Evolutionary conservation across 192 early-diverging fungal genomes (phyloP).

Genomic region (Martensiomyces pterosporus): DNA sequence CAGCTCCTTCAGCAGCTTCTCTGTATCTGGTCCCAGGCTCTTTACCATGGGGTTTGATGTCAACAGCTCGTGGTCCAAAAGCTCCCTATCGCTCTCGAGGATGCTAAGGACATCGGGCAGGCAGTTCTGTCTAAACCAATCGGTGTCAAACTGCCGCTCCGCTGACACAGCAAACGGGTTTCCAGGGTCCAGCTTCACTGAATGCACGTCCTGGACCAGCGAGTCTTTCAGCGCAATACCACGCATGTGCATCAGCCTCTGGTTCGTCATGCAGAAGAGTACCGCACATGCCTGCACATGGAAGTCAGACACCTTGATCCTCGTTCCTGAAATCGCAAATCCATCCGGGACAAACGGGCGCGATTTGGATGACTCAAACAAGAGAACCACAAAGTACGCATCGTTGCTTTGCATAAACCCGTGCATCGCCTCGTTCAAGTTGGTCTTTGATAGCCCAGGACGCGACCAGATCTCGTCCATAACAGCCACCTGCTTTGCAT

Average conservation of each 20-base stretch:
- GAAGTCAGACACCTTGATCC: conserved; percentile 30
- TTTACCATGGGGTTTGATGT: conserved; percentile 38
- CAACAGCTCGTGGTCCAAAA: conserved; percentile 38
- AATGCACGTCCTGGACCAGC: conserved; percentile 28
- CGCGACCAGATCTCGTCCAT: conserved; percentile 40
- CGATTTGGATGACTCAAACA: conserved; percentile 45
- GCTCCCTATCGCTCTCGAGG: conserved; percentile 19
- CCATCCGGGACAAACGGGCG: conserved; percentile 34
- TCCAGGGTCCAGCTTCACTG: not conserved
- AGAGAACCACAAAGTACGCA: conserved; percentile 40
- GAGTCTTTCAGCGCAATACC: conserved; percentile 21
- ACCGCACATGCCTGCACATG: conserved; percentile 44
- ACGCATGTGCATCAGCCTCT: conserved; percentile 21
- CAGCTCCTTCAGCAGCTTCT: conserved; percentile 37
- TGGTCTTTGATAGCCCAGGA: conserved; percentile 13
- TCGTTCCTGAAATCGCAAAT: conserved; percentile 37
- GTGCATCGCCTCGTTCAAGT: conserved; percentile 20
- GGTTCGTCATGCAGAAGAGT: conserved; percentile 41
- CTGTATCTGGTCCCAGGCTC: conserved; percentile 23
- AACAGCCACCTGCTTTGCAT: conserved; percentile 14
- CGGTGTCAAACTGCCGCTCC: conserved; percentile 24
- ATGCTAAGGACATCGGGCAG: conserved; percentile 41
- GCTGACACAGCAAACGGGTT: not conserved
- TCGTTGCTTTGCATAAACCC: conserved; percentile 37
- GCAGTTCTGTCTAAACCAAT: conserved; percentile 49